A percentile compares a stretch with the other conserved stretches of the same genome.
These are phyloP conservation scores for Saccharomyces hybrid DNA, from an alignment of 1,139 yeast genomes.

Conservation along the genomic window DNA sequence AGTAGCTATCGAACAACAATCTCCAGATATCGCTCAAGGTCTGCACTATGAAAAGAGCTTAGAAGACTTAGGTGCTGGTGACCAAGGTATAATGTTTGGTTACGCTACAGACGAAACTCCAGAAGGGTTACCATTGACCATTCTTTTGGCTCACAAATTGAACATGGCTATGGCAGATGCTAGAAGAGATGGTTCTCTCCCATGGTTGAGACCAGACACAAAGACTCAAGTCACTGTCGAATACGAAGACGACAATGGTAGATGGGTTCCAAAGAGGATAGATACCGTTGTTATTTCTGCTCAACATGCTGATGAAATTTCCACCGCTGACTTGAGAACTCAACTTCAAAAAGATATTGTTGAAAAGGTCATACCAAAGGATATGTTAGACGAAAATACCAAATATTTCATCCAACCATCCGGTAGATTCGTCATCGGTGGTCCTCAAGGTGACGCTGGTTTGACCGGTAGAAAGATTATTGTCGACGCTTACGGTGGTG, in stretches of 20 bases:
- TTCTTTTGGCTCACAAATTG: conserved; percentile 88
- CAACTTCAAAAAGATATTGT: conserved; percentile 73
- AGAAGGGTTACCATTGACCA: conserved; percentile 92
- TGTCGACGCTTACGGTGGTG: conserved; percentile 99
- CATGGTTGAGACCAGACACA: conserved; percentile 99
- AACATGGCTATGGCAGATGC: conserved; percentile 96
- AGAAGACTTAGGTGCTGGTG: conserved; percentile 99
- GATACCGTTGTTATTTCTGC: conserved; percentile 97
- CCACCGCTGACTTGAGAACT: conserved; percentile 83
- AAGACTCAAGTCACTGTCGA: conserved; percentile 99
- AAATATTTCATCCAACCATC: conserved; percentile 98
- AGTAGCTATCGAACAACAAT: conserved; percentile 98
- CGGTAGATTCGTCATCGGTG: conserved; percentile 99
- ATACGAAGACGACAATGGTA: conserved; percentile 89
- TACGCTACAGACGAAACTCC: conserved; percentile 99
- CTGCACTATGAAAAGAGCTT: conserved; percentile 93
- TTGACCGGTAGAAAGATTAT: conserved; percentile 98
- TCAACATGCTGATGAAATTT: conserved; percentile 93
- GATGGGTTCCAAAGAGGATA: conserved; percentile 90
- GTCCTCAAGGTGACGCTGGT: conserved; percentile 99
- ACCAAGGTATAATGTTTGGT: conserved; percentile 99
- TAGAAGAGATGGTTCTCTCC: conserved; percentile 89
- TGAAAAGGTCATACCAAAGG: conserved; percentile 86
- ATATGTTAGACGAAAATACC: conserved; percentile 89
- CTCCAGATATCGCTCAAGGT: conserved; percentile 99